Evolutionary conservation across 352 stramenopile genomes (phyloP).

Genomic region (Chrysophaeum taylorii): DNA sequence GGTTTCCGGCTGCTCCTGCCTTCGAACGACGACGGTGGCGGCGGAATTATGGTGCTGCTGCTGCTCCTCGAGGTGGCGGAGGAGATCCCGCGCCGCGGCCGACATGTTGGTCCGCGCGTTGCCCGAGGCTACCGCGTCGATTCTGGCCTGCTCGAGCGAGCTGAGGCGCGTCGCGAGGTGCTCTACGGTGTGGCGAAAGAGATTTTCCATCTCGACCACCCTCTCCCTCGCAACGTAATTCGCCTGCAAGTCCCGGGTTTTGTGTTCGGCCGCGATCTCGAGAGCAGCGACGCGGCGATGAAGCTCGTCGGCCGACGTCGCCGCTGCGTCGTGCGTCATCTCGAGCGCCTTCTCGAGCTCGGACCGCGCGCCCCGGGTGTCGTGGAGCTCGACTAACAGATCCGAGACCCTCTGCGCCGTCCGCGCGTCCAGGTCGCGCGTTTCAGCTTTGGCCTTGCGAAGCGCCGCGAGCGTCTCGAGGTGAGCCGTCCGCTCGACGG

Average conservation of each 20-base stretch:
- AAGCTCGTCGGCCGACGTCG: background rate
- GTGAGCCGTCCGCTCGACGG: constrained; percentile 23
- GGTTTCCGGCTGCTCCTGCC: too few relatives aligned
- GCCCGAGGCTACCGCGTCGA: background rate
- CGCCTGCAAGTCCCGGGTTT: constrained; percentile 3
- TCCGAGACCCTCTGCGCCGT: constrained; percentile 16
- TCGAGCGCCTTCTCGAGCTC: constrained; percentile 7
- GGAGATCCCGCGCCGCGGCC: background rate
- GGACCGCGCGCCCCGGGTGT: background rate
- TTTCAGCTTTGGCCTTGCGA: constrained; percentile 16
- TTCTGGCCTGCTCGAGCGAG: constrained; percentile 12
- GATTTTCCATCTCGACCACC: constrained; percentile 22
- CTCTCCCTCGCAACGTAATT: constrained; percentile 21
- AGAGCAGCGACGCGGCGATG: constrained; percentile 16
- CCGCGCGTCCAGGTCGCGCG: constrained; percentile 16
- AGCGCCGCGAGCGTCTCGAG: constrained; percentile 17
- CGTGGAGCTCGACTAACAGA: background rate
- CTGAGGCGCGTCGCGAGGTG: constrained; percentile 15
- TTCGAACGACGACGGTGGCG: too few relatives aligned
- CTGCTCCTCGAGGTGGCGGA: background rate
- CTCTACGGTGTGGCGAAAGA: constrained; percentile 20
- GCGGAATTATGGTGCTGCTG: too few relatives aligned
- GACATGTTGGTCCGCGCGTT: background rate
- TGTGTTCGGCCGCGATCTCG: constrained; percentile 12
- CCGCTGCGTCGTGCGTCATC: background rate